phyloP scores from a whole-genome alignment of 345 rosid genomes.

The Garcia nutans region DNA sequence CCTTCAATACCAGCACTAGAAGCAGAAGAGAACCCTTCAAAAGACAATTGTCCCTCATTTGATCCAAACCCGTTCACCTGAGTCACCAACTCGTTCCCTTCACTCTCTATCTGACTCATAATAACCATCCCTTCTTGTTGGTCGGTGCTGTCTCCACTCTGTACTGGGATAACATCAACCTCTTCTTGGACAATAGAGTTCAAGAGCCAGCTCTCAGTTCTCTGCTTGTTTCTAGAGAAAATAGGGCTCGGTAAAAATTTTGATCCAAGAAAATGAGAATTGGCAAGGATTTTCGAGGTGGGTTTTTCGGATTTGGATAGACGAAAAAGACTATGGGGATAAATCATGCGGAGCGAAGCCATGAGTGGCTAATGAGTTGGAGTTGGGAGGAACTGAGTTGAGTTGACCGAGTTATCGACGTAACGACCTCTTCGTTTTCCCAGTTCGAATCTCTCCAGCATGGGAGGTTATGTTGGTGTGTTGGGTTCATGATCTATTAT shows the following conservation, averaged over 20 bases:
- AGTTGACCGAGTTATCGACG: conserved; percentile 32
- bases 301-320: conserved; percentile 47
- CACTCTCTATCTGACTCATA: conserved; percentile 49
- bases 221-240: conserved; percentile 43
- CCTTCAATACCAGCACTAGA: conserved; percentile 30
- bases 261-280: conserved; percentile 15
- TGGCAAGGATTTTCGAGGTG: conserved; percentile 25
- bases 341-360: conserved; percentile 69
- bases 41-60: conserved; percentile 60
- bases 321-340: conserved; percentile 51
- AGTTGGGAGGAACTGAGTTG: conserved; percentile 34
- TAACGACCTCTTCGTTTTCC: conserved; percentile 37
- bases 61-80: conserved; percentile 61
- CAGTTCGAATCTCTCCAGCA: conserved; percentile 8
- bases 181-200: conserved; percentile 52
- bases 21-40: conserved; percentile 71
- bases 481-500: not conserved
- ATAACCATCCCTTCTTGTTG: conserved; percentile 55
- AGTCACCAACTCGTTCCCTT: conserved; percentile 43
- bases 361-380: conserved; percentile 35
- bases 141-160: conserved; percentile 53
- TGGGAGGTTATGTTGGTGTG: conserved; percentile 11
- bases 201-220: conserved; percentile 33
- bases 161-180: conserved; percentile 57
- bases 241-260: conserved; percentile 33